phyloP scores from a whole-genome alignment of 768 basidiomycete genomes.

The Russula sp. region DNA sequence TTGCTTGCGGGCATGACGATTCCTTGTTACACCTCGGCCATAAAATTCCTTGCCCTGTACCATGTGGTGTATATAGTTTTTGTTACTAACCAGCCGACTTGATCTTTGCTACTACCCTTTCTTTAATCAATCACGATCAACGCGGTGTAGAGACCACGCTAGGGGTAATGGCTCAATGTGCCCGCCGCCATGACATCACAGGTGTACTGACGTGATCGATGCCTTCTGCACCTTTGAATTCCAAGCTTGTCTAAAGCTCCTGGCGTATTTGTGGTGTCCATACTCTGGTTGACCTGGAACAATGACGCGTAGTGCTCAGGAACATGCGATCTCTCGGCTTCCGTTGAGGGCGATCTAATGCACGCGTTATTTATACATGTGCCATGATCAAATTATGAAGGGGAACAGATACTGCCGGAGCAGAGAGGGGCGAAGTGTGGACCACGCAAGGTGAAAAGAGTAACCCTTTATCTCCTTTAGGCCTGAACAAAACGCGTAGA shows the following conservation, averaged over 20 bases:
- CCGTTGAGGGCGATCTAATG: not conserved
- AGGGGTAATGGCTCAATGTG: not conserved
- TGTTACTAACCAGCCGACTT: not conserved
- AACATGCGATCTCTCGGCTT: not conserved
- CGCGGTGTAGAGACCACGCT: not conserved
- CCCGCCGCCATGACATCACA: slow-evolving; percentile 14
- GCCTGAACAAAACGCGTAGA: slow-evolving; percentile 5
- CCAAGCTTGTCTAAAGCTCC: not conserved
- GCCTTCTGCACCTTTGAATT: slow-evolving; percentile 5
- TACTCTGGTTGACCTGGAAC: not conserved
- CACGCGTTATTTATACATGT: not conserved
- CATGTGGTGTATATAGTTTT: not conserved
- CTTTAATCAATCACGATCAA: not conserved
- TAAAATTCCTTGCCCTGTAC: not conserved
- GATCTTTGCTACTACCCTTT: not conserved
- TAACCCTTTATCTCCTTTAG: slow-evolving; percentile 11
- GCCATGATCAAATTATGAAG: not conserved
- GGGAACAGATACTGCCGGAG: not conserved
- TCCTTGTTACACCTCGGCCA: not conserved
- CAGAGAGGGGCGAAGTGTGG: not conserved
- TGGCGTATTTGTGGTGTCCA: not conserved
- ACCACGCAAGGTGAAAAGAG: not conserved
- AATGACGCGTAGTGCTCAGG: not conserved
- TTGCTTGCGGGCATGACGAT: not conserved
- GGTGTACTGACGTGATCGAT: slow-evolving; percentile 8